Evolutionary conservation across 805 yeast genomes (phyloP), one percentile per base, ranked within the genome.

Genomic region (Yarrowia sp.): DNA sequence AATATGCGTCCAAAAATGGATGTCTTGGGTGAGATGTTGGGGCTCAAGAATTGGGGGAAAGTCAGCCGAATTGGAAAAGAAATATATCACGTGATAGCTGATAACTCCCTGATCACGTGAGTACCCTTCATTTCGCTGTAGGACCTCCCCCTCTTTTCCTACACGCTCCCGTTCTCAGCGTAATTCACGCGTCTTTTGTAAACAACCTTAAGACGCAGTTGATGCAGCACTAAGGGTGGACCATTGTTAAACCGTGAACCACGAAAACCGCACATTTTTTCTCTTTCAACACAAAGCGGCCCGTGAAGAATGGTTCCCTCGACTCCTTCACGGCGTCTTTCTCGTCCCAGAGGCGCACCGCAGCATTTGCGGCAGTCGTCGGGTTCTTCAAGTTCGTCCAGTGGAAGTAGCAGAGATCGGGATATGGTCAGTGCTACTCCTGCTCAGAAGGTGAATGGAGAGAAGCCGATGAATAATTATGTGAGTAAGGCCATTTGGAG

Each of bases 391-490:
- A 41, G 36, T 12, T 56, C 63, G 19, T 56, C 63, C n/a, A 56
- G 63, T 41, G 48, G 63, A 22, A 41, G 48, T 5, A 12, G 5
- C 3, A 22, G 63, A 8, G 61, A 41, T 7, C 8, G 61, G 26
- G 52, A 59, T 7, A 19, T 43, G 50, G 52, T 43, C 41, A 32
- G 38, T 15, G 52, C 65, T 45, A 43, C 65, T 10, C 50, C 65
- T 1, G 52, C 65, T 5, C 65, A 59, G 12, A 59, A 45, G 22
- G 65, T 35, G n/a, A 45, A 36, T 19, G 52, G 52, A n/a, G 32
- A 45, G 50, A 52, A 59, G 65, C 50, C 50, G 5, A 43, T 59
- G 65, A 59, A 59, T 35, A 59, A 59, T 16, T 59, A 59, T 45
- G 65, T 59, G 65, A 59, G 65, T 59, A n/a, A n/a, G n/a, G 16